These are phyloP conservation scores for Hericium rajendrae DNA, from an alignment of 768 basidiomycete genomes.

Conservation along the genomic window DNA sequence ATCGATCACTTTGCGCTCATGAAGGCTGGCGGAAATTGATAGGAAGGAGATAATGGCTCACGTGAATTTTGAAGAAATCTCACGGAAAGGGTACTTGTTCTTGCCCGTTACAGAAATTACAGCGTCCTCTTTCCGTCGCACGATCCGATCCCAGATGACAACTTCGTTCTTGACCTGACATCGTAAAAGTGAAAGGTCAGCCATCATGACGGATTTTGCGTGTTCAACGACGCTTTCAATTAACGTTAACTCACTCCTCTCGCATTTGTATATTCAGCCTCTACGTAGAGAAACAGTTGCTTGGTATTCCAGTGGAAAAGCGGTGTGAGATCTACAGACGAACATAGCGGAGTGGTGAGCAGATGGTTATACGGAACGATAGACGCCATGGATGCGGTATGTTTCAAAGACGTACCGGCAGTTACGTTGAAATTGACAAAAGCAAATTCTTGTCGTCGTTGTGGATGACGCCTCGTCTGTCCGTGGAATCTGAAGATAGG, in stretches of 20 bases:
- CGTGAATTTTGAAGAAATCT: constrained; percentile 67
- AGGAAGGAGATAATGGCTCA: constrained; percentile 29
- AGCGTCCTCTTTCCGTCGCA: constrained; percentile 72
- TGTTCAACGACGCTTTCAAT: neutral
- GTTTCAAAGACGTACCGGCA: constrained; percentile 44
- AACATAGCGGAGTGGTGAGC: neutral
- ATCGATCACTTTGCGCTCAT: neutral
- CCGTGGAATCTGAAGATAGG: constrained; percentile 9
- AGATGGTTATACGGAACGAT: neutral
- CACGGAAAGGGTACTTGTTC: constrained; percentile 82
- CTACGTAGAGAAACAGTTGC: constrained; percentile 80
- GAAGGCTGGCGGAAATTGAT: neutral
- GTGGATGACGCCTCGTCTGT: constrained; percentile 36
- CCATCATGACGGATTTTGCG: neutral
- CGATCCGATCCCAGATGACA: constrained; percentile 88
- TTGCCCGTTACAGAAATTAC: constrained; percentile 52
- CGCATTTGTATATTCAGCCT: constrained; percentile 70
- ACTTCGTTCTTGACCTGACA: constrained; percentile 61
- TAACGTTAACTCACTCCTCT: constrained; percentile 48
- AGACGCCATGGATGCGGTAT: neutral
- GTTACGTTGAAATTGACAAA: constrained; percentile 75
- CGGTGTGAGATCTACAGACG: constrained; percentile 56
- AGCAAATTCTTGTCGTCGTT: constrained; percentile 62
- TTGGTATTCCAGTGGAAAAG: constrained; percentile 97
- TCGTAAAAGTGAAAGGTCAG: neutral